Base-by-base conservation (phyloP, 1,284 basidiomycete species). In the Bothia castanella region DNA sequence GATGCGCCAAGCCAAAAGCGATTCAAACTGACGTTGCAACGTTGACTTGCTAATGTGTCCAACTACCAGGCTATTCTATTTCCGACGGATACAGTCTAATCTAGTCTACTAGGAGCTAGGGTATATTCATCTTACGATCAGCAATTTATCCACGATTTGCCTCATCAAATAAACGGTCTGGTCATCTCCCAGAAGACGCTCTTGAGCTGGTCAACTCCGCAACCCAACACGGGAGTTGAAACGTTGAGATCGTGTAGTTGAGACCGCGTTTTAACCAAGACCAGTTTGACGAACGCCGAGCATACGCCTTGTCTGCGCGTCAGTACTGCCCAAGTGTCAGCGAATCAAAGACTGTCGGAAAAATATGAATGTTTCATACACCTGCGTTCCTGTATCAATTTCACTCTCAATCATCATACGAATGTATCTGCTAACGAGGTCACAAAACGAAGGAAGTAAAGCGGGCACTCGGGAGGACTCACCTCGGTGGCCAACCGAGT, bases 401-500 rank as follows among this genome's bases (percentile, higher is more conserved):
- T 41, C 23, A 13, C 25, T 32, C n/a, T 50, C 31, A 53, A 43
- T 58, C 58, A 7, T 65, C 67, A 42, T 53, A 57, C 2, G 62
- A 47, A 46, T 66, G 67, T 52, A 66, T 61, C 64, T 66, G 44
- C 25, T 16, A 45, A 19, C 10, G 2, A 20, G 19, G 45, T 61
- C 37, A 47, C 34, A 10, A 42, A 30, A 16, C 25, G 14, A 14
- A 19, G 32, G 12, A 25, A 13, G 29, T 10, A n/a, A n/a, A 42
- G 23, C 12, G 27, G n/a, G 25, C 17, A 27, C 8, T 30, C 9
- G 35, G 39, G 12, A 35, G 27, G 34, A 65, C 76, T n/a, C 53
- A 85, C 85, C 72, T 82, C 76, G 30, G 73, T 67, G 10, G 85
- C 74, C 19, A 87, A 66, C 25, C 54, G 67, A 38, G 78, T 77